phyloP scores from a whole-genome alignment of 495 filamentous ascomycete genomes.

The Penicillium pulvis region DNA sequence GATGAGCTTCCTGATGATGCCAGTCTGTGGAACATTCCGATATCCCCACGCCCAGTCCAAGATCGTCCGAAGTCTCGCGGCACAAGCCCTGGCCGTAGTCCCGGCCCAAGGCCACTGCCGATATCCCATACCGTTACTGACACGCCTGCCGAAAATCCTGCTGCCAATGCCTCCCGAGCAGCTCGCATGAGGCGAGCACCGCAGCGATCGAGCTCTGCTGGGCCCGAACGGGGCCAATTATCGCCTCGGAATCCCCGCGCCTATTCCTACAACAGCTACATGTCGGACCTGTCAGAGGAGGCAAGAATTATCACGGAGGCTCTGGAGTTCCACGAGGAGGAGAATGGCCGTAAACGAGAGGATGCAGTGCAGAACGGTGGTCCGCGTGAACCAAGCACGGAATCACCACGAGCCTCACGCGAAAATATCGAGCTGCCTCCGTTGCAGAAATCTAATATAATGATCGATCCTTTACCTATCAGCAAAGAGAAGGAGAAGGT shows the following conservation, averaged over 20 bases:
- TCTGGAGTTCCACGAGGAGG: constrained; percentile 80
- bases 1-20: constrained; percentile 93
- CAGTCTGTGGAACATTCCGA: constrained; percentile 88
- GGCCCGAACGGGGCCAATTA: constrained; percentile 47
- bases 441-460: constrained; percentile 80
- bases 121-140: constrained; percentile 44
- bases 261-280: constrained; percentile 82
- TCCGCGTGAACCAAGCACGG: constrained; percentile 45
- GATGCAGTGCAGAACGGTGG: constrained; percentile 53
- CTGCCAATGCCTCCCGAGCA: constrained; percentile 33
- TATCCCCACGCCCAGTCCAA: constrained; percentile 78
- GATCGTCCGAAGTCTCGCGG: constrained; percentile 59
- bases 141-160: constrained; percentile 10
- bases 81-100: constrained; percentile 52
- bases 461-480: constrained; percentile 94
- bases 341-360: constrained; percentile 54
- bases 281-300: constrained; percentile 81
- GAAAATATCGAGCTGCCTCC: constrained; percentile 73
- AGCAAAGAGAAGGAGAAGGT: constrained; percentile 97
- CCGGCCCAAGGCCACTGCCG: constrained; percentile 43
- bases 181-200: constrained; percentile 33
- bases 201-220: constrained; percentile 47
- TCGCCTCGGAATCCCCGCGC: constrained; percentile 59
- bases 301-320: constrained; percentile 87
- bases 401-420: constrained; percentile 58